These are phyloP conservation scores for Didymella keratinophila DNA, from an alignment of 2,329 filamentous ascomycete genomes.

Conservation along the genomic window DNA sequence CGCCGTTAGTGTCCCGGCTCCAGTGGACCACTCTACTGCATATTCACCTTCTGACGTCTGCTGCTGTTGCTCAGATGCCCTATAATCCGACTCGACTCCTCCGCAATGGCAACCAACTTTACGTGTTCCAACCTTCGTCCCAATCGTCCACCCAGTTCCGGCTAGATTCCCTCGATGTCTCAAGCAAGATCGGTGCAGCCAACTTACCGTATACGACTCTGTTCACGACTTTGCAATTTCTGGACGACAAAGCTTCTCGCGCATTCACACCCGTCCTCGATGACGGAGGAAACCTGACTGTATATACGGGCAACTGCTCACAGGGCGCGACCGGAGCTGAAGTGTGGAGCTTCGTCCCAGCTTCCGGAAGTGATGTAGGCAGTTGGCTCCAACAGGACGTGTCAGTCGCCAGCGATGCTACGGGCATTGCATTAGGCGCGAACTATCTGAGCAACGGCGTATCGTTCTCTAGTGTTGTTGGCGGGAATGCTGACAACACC, in stretches of 20 bases:
- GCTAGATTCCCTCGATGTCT: slow-evolving; percentile 72
- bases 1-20: slow-evolving; percentile 2
- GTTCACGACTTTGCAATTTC: slow-evolving; percentile 68
- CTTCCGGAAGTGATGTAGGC: slow-evolving; percentile 54
- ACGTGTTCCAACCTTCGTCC: slow-evolving; percentile 70
- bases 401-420: slow-evolving; percentile 45
- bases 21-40: slow-evolving; percentile 17
- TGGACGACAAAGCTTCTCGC: slow-evolving; percentile 58
- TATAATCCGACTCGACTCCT: slow-evolving; percentile 82
- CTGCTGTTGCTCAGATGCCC: slow-evolving; percentile 62
- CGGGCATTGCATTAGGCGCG: slow-evolving; percentile 53
- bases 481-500: slow-evolving; percentile 61
- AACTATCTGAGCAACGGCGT: slow-evolving; percentile 69
- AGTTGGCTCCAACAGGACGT: slow-evolving; percentile 62
- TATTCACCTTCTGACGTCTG: slow-evolving; percentile 15
- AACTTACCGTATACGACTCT: slow-evolving; percentile 57
- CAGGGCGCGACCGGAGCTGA: slow-evolving; percentile 58
- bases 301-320: slow-evolving; percentile 78
- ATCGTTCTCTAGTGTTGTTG: slow-evolving; percentile 70
- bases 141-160: slow-evolving; percentile 57
- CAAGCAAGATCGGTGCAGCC: slow-evolving; percentile 61
- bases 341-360: slow-evolving; percentile 73
- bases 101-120: slow-evolving; percentile 66
- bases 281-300: slow-evolving; percentile 71
- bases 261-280: slow-evolving; percentile 75